A percentile compares a stretch with the other conserved stretches of the same genome.
Conservation (phyloP, 495 filamentous ascomycete genomes). For the Jackrogersella multiformis region DNA sequence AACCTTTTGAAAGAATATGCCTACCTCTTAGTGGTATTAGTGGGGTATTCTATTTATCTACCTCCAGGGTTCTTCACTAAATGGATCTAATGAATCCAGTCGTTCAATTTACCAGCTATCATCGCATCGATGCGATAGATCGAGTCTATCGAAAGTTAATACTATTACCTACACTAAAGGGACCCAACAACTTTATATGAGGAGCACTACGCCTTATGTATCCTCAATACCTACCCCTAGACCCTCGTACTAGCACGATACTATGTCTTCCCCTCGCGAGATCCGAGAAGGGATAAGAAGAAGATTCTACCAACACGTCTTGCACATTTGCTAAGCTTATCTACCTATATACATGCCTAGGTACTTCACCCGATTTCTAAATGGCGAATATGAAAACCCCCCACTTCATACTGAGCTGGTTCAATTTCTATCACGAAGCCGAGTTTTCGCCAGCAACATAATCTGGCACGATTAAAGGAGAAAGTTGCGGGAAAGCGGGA, state of each 20-base stretch:
- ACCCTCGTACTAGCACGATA: constrained; percentile 21
- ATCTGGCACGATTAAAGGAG: not conserved
- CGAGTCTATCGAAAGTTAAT: constrained; percentile 30
- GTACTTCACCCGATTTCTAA: constrained; percentile 6
- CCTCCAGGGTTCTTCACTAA: not conserved
- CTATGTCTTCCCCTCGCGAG: not conserved
- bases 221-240: constrained; percentile 23
- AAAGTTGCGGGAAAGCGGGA: constrained; percentile 20
- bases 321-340: not conserved
- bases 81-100: constrained; percentile 22
- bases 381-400: constrained; percentile 11
- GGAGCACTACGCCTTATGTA: constrained; percentile 27
- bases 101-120: constrained; percentile 20
- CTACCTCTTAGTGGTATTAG: constrained; percentile 29
- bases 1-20: not conserved
- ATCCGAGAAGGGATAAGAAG: constrained; percentile 20
- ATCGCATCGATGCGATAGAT: constrained; percentile 10
- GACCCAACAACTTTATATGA: constrained; percentile 12
- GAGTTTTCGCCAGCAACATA: constrained; percentile 23
- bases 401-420: constrained; percentile 9
- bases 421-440: constrained; percentile 26
- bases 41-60: constrained; percentile 24
- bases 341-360: not conserved
- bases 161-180: constrained; percentile 18
- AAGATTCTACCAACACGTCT: constrained; percentile 12